Percentiles rank a stretch among this genome's conserved stretches.
Evolutionary conservation across 1,284 basidiomycete species (phyloP).

Genomic region (Fomitopsis betulina): DNA sequence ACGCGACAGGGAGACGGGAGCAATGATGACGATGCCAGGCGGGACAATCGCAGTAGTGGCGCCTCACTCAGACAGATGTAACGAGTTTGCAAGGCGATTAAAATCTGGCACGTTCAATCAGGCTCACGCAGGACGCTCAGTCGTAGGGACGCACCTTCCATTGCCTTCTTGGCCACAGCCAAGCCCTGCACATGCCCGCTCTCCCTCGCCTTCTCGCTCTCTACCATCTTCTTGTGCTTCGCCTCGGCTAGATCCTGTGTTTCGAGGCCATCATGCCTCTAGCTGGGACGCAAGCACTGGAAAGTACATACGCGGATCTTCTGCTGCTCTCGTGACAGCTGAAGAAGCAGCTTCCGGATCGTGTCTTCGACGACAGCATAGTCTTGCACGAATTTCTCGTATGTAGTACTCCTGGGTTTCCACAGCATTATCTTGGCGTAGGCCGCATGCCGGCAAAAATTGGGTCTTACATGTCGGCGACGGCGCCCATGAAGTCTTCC

Average conservation of each 20-base stretch:
- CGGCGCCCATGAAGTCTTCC: constrained; percentile 15
- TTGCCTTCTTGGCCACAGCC: constrained; percentile 26
- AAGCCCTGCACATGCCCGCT: constrained; percentile 24
- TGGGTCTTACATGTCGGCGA: constrained; percentile 17
- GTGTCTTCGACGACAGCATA: constrained; percentile 23
- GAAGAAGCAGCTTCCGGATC: constrained; percentile 22
- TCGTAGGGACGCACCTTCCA: constrained; percentile 18
- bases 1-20: too few relatives aligned
- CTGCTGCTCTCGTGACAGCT: constrained; percentile 19
- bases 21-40: too few relatives aligned
- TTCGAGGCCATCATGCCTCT: not conserved
- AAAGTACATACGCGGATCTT: constrained; percentile 13
- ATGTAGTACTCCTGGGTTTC: constrained; percentile 15
- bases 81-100: constrained; percentile 1
- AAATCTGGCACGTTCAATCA: constrained; percentile 7
- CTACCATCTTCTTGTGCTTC: constrained; percentile 12
- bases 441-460: not conserved
- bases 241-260: constrained; percentile 14
- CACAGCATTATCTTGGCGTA: not conserved
- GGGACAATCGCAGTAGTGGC: too few relatives aligned
- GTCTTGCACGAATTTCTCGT: constrained; percentile 24
- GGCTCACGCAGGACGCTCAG: not conserved
- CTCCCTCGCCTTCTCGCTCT: constrained; percentile 20
- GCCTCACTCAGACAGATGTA: not conserved
- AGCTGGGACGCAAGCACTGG: not conserved